Base-by-base conservation (phyloP, 495 filamentous ascomycete genomes). In the Penicillium maclennaniae region DNA sequence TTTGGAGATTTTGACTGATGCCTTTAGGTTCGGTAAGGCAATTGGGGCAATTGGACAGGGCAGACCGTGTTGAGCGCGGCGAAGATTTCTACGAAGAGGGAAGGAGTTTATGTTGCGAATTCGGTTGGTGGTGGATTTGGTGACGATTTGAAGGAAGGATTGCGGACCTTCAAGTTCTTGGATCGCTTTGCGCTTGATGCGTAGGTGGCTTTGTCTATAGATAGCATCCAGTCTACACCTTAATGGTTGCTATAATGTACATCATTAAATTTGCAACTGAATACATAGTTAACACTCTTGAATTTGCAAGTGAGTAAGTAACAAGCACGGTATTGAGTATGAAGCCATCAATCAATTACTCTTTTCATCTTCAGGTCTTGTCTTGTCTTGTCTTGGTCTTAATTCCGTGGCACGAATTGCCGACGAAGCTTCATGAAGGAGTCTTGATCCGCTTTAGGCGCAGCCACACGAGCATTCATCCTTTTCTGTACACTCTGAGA, bases 11-110 rank as follows among this genome's bases (percentile, higher is more conserved):
- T 63, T 91, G 20, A 49, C 69, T n/a, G 79, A 83, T 68, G 85
- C 75, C 0, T 91, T 81, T 72, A 69, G 79, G 1, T 90, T 83
- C 69, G 88, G 87, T 6, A 92, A 91, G 78, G 81, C 88, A 0
- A 77, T 92, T 37, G 84, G 69, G 5, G 84, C 79, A 1, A 51
- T 89, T 2, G 87, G 87, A 0, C 68, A 61, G 75, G 62, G 0
- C 55, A 55, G 36, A 61, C 49, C 6, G 78, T 73, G 17, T 64
- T 89, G 7, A 44, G 58, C 4, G 56, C 66, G 5, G 74, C 69
- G n/a, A 71, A 73, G 10, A 70, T 82, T 45, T 40, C 53, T 9
- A 39, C 51, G 3, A 48, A 60, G 1, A 63, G 66, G 0, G 65
- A 75, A 0, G 87, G 86, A 36, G 85, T 88, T 16, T 84, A 75